Conservation (phyloP, 2,329 filamentous ascomycete genomes). For the Penicillium sp. region DNA sequence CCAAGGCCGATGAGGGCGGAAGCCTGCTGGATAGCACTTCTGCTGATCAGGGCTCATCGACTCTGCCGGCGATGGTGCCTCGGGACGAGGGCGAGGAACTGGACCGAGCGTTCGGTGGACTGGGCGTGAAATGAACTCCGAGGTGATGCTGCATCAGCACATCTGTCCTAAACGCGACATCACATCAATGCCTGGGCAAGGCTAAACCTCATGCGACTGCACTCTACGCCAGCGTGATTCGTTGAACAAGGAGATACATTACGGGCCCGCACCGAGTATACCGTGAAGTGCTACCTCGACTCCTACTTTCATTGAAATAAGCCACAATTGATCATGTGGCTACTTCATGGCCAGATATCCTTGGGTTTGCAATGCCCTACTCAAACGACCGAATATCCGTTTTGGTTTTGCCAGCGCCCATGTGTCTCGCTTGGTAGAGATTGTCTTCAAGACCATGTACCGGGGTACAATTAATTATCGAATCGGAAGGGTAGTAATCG, state of each 20-base stretch:
- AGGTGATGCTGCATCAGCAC: neutral
- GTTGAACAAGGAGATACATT: neutral
- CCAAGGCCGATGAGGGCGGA: conserved; percentile 16
- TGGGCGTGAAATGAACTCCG: conserved; percentile 46
- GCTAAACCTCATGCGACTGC: neutral
- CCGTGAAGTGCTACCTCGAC: neutral
- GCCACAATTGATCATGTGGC: neutral
- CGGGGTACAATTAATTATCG: too few relatives aligned
- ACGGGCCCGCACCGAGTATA: neutral
- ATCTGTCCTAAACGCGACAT: neutral
- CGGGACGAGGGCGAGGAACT: conserved; percentile 55
- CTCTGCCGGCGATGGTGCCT: conserved; percentile 44
- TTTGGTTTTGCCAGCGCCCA: too few relatives aligned
- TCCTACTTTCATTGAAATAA: neutral
- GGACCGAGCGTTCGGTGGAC: conserved; percentile 55
- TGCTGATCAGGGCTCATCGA: conserved; percentile 33
- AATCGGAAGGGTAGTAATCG: too few relatives aligned
- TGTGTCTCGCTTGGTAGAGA: neutral
- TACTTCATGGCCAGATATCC: neutral
- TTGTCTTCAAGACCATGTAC: too few relatives aligned
- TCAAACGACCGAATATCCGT: too few relatives aligned
- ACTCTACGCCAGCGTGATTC: neutral
- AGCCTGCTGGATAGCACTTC: conserved; percentile 45
- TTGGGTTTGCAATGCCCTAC: neutral
- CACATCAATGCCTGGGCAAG: neutral